A percentile compares a stretch with the other conserved stretches of the same genome.
phyloP scores from a whole-genome alignment of 2,329 filamentous ascomycete genomes.

The Chrysoporthe puriensis region DNA sequence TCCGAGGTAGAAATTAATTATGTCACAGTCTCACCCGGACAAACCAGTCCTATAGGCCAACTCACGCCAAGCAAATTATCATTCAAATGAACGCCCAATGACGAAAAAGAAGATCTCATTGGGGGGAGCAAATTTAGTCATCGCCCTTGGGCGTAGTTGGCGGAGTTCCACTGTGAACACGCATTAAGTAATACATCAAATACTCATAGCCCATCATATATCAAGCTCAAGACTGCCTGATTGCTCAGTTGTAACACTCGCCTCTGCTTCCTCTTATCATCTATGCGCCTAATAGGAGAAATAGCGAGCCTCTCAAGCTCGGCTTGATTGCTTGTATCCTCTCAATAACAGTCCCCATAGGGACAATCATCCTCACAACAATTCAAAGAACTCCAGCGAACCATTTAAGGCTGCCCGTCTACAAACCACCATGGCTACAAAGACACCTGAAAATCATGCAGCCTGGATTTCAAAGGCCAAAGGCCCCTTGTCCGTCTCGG shows the following conservation, averaged over 20 bases:
- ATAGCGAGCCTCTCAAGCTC: background rate
- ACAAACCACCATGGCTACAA: background rate
- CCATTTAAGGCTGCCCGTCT: background rate
- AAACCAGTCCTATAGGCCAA: background rate
- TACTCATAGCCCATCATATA: background rate
- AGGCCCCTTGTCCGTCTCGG: constrained; percentile 4
- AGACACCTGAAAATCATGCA: background rate
- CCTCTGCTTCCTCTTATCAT: background rate
- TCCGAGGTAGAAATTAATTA: background rate
- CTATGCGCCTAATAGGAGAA: background rate
- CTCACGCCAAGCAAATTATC: background rate
- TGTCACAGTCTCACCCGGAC: background rate
- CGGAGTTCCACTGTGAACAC: background rate
- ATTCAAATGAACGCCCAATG: no score
- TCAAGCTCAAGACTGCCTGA: background rate
- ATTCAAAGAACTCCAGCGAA: background rate
- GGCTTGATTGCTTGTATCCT: background rate
- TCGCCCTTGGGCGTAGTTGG: background rate
- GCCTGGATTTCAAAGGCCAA: constrained; percentile 12
- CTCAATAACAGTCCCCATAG: background rate
- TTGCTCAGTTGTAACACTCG: background rate
- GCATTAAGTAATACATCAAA: background rate
- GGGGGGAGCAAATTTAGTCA: background rate
- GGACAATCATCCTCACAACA: background rate
- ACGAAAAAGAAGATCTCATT: background rate